A percentile compares a stretch with the other conserved stretches of the same genome.
These are phyloP conservation scores for Sequoiadendron giganteum DNA, from an alignment of 75 land plant species.

Conservation along the genomic window DNA sequence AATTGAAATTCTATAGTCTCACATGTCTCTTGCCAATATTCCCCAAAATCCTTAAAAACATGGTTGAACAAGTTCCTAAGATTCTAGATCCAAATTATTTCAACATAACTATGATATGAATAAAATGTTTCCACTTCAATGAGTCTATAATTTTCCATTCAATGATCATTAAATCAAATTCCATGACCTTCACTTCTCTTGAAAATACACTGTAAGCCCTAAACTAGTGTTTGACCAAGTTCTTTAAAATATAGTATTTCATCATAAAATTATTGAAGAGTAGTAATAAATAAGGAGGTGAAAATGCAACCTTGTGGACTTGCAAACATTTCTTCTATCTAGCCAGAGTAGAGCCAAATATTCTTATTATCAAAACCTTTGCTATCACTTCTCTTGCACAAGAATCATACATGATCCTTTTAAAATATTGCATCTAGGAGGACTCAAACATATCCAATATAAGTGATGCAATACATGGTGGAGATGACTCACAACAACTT, in stretches of 20 bases:
- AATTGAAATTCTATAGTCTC: neutral
- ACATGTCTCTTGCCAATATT: neutral
- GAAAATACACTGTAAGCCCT: neutral
- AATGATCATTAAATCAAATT: neutral
- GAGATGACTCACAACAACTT: too few relatives aligned
- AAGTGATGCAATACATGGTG: too few relatives aligned
- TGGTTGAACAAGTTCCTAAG: too few relatives aligned
- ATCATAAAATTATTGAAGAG: neutral
- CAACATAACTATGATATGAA: neutral
- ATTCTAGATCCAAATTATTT: neutral
- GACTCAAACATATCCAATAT: neutral
- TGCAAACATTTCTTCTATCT: constrained; percentile 98
- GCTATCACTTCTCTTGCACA: constrained; percentile 58
- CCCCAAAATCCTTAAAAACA: neutral
- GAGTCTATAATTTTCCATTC: neutral
- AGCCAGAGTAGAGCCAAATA: constrained; percentile 77
- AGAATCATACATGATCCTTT: neutral
- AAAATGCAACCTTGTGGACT: constrained; percentile 63
- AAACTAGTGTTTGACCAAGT: neutral
- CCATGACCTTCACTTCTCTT: neutral
- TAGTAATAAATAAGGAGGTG: neutral
- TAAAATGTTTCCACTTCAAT: neutral
- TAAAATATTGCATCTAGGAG: neutral
- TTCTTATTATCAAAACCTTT: constrained; percentile 56
- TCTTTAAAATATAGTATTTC: neutral